These are phyloP conservation scores for Centrapalus pauciflorus DNA, from an alignment of 129 eudicot genomes.

Conservation along the genomic window DNA sequence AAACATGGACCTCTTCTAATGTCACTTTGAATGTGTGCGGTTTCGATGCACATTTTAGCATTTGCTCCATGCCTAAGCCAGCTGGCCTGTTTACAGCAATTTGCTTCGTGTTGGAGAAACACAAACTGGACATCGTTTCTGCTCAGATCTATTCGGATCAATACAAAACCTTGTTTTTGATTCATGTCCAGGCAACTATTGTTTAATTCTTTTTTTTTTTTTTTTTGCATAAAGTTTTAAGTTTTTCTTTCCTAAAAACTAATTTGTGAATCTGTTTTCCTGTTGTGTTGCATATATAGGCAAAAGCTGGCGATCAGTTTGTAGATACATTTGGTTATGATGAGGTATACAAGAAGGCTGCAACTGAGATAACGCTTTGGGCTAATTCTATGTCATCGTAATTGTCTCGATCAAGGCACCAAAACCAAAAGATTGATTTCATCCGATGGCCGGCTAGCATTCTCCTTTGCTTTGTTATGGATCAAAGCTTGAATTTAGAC, in stretches of 20 bases:
- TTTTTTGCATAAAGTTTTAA: neutral
- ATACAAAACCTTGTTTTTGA: constrained; percentile 46
- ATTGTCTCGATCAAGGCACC: too few species aligned
- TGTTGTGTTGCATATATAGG: constrained; percentile 32
- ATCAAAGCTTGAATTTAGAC: too few species aligned
- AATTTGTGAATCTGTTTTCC: neutral
- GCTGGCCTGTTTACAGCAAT: constrained; percentile 50
- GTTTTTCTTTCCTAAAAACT: too few species aligned
- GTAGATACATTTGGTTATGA: constrained; percentile 37
- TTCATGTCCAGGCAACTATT: constrained; percentile 68
- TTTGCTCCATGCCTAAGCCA: constrained; percentile 49
- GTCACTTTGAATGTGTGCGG: constrained; percentile 63
- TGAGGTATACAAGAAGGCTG: constrained; percentile 65
- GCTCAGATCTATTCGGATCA: constrained; percentile 55
- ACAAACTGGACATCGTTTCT: constrained; percentile 57
- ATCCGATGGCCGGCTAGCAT: too few species aligned
- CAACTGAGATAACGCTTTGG: constrained; percentile 59
- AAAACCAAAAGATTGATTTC: too few species aligned
- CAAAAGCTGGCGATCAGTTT: constrained; percentile 24
- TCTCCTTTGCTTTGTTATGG: too few species aligned
- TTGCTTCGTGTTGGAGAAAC: constrained; percentile 59
- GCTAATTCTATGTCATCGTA: constrained; percentile 19
- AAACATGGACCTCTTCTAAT: constrained; percentile 74
- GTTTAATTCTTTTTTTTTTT: neutral
- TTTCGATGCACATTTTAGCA: constrained; percentile 57